phyloP scores from a whole-genome alignment of 31 red algal species.

The Odonthalia washingtoniensis region DNA sequence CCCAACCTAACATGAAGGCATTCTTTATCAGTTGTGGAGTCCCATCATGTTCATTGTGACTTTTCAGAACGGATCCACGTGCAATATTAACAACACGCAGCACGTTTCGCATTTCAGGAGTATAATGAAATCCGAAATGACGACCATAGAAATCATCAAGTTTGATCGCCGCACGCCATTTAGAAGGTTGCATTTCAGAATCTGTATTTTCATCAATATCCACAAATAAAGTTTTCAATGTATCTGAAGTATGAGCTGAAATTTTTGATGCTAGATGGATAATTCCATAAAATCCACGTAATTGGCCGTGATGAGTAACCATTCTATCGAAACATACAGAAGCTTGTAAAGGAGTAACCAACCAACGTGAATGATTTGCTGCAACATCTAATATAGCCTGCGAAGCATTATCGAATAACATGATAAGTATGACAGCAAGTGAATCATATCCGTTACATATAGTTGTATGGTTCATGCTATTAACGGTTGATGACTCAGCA shows the following conservation, averaged over 20 bases:
- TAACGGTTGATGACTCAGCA: neutral
- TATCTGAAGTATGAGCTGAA: conserved; percentile 29
- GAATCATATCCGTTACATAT: conserved; percentile 80
- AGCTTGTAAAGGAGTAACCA: conserved; percentile 51
- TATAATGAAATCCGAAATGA: conserved; percentile 94
- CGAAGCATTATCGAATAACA: conserved; percentile 53
- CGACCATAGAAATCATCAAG: conserved; percentile 87
- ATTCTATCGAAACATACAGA: conserved; percentile 60
- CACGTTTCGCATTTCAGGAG: conserved; percentile 85
- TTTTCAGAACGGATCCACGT: conserved; percentile 61
- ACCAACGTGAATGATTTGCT: conserved; percentile 35
- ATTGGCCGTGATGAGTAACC: conserved; percentile 80
- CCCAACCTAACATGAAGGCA: conserved; percentile 79
- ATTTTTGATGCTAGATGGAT: conserved; percentile 84
- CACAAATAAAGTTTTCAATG: conserved; percentile 46
- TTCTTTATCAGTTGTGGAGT: conserved; percentile 62
- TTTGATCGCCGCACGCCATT: conserved; percentile 66
- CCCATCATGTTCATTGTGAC: conserved; percentile 41
- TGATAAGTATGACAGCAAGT: conserved; percentile 51
- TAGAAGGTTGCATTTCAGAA: conserved; percentile 51
- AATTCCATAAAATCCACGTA: conserved; percentile 84
- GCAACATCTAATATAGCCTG: conserved; percentile 61
- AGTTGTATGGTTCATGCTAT: too few species aligned
- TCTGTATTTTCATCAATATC: conserved; percentile 11
- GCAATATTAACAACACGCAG: conserved; percentile 78